phyloP scores from a whole-genome alignment of 1,284 basidiomycete genomes.

The Agroathelia rolfsii region DNA sequence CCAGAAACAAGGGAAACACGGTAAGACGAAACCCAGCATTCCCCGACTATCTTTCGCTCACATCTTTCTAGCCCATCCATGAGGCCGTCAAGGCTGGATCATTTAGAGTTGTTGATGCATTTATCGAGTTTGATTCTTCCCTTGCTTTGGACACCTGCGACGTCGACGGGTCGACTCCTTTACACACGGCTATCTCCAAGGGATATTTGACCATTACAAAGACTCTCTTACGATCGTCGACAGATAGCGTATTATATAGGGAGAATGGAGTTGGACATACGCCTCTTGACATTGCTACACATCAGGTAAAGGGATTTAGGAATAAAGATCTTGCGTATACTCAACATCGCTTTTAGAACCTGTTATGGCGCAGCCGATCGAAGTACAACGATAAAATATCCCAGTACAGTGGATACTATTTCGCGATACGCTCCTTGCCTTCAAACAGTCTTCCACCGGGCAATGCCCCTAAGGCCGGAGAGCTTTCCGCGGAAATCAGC shows the following conservation, averaged over 20 bases:
- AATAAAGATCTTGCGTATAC: not conserved
- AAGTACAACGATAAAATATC: not conserved
- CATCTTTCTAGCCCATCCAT: slow-evolving; percentile 34
- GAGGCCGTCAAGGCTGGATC: slow-evolving; percentile 29
- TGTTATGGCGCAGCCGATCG: slow-evolving; percentile 3
- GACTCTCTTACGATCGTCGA: slow-evolving; percentile 26
- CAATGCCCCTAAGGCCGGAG: no score
- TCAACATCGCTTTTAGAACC: slow-evolving; percentile 11
- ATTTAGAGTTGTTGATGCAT: slow-evolving; percentile 20
- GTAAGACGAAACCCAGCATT: slow-evolving; percentile 21
- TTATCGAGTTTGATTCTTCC: slow-evolving; percentile 26
- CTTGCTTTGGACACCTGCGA: slow-evolving; percentile 29
- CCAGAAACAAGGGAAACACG: slow-evolving; percentile 32
- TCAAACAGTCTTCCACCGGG: not conserved
- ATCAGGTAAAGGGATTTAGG: slow-evolving; percentile 4
- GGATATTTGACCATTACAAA: slow-evolving; percentile 25
- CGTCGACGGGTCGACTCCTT: slow-evolving; percentile 32
- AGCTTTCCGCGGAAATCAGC: no score
- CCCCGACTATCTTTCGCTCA: slow-evolving; percentile 1
- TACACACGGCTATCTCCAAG: slow-evolving; percentile 33
- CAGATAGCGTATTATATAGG: slow-evolving; percentile 27
- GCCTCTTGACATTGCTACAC: slow-evolving; percentile 32
- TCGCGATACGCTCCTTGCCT: slow-evolving; percentile 19
- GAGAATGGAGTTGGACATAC: slow-evolving; percentile 50
- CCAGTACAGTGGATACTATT: slow-evolving; percentile 24